A percentile compares a stretch with the other conserved stretches of the same genome.
These are phyloP conservation scores for Mycena maculata DNA, from an alignment of 768 basidiomycete species.

Conservation along the genomic window DNA sequence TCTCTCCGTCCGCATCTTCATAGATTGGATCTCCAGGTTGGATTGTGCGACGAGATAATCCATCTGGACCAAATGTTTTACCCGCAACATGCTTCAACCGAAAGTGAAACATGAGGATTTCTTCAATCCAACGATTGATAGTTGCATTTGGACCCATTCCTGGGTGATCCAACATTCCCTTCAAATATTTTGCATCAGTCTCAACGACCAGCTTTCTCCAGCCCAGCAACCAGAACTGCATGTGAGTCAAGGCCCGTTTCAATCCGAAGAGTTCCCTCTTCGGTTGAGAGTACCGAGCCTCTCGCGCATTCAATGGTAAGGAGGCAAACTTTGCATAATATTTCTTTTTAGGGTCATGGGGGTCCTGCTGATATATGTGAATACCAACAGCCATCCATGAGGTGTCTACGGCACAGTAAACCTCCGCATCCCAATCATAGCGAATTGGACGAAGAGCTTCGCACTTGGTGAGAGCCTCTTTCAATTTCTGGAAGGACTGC, in stretches of 20 bases:
- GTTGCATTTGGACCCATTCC: slow-evolving; percentile 47
- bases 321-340: slow-evolving; percentile 50
- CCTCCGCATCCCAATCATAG: slow-evolving; percentile 39
- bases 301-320: slow-evolving; percentile 49
- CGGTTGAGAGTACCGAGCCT: slow-evolving; percentile 50
- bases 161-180: slow-evolving; percentile 49
- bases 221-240: slow-evolving; percentile 37
- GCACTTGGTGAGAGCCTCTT: slow-evolving; percentile 35
- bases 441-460: slow-evolving; percentile 48
- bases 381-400: slow-evolving; percentile 48
- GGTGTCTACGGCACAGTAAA: slow-evolving; percentile 53
- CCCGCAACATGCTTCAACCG: slow-evolving; percentile 44
- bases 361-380: slow-evolving; percentile 49
- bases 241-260: slow-evolving; percentile 33
- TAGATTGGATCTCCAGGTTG: slow-evolving; percentile 33
- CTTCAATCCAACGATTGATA: slow-evolving; percentile 52
- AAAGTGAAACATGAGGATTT: slow-evolving; percentile 50
- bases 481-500: slow-evolving; percentile 38
- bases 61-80: slow-evolving; percentile 43
- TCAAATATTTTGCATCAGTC: slow-evolving; percentile 47
- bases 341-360: slow-evolving; percentile 30
- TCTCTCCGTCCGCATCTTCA: not conserved
- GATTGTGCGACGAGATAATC: slow-evolving; percentile 39
- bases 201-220: slow-evolving; percentile 46
- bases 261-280: slow-evolving; percentile 56